These are phyloP conservation scores for Mitragyna speciosa DNA, from an alignment of 257 asterid species.

Conservation along the genomic window DNA sequence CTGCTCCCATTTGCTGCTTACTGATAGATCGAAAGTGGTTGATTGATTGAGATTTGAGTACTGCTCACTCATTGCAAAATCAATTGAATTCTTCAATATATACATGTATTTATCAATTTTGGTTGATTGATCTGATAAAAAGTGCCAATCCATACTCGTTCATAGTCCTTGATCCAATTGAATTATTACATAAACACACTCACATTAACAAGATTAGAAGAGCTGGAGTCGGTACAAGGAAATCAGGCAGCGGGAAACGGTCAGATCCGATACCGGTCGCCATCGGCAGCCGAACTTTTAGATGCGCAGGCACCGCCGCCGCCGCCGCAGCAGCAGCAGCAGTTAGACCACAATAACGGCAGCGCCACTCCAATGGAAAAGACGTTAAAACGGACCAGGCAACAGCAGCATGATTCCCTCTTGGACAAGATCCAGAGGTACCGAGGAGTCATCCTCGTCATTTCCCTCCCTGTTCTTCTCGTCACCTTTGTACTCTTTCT, in stretches of 20 bases:
- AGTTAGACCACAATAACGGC: conserved; percentile 3
- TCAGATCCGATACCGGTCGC: conserved; percentile 93
- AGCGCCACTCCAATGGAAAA: conserved; percentile 64
- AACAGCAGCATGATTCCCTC: conserved; percentile 24
- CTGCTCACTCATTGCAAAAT: background rate
- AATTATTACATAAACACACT: too few relatives aligned
- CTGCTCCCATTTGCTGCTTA: background rate
- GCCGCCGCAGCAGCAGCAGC: conserved; percentile 12
- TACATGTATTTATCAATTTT: too few relatives aligned
- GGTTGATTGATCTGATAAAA: background rate
- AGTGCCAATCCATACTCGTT: background rate
- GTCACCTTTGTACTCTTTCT: conserved; percentile 31
- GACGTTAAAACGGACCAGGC: conserved; percentile 50
- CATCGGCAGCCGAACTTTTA: conserved; percentile 84
- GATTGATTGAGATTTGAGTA: too few relatives aligned
- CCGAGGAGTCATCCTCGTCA: conserved; percentile 64
- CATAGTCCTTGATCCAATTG: background rate
- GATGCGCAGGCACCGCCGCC: conserved; percentile 52
- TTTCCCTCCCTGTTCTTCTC: conserved; percentile 54
- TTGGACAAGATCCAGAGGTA: conserved; percentile 69
- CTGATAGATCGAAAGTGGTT: too few relatives aligned
- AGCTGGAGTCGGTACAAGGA: conserved; percentile 56
- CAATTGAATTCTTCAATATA: background rate
- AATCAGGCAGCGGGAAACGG: conserved; percentile 69
- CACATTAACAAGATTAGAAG: conserved; percentile 5